Conservation (phyloP, 768 basidiomycete genomes). For the Pleurotus cornucopiae region DNA sequence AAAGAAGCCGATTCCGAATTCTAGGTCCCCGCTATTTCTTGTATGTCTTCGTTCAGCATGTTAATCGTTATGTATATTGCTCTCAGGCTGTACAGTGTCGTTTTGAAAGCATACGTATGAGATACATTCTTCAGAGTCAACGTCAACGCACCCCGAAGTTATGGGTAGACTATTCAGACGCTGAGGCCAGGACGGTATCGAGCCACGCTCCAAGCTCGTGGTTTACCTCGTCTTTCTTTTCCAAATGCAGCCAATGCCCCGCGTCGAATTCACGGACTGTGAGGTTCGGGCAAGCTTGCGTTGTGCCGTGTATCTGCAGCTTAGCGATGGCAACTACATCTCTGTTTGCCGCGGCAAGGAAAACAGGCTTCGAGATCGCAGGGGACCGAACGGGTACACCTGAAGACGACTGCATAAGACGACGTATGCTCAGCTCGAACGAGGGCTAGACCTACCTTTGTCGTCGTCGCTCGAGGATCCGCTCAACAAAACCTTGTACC, state of each 20-base stretch:
- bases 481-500: constrained; percentile 29
- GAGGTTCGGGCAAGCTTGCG: constrained; percentile 19
- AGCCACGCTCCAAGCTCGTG: constrained; percentile 21
- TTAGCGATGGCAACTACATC: constrained; percentile 25
- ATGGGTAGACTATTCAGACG: too few species aligned
- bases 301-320: constrained; percentile 9
- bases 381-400: constrained; percentile 19
- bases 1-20: constrained; percentile 20
- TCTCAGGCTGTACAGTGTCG: too few species aligned
- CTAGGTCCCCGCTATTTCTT: too few species aligned
- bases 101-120: too few species aligned
- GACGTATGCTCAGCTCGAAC: neutral
- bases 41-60: too few species aligned
- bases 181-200: neutral
- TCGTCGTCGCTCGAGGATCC: constrained; percentile 27
- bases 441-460: constrained; percentile 20
- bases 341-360: constrained; percentile 25
- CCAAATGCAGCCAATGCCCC: constrained; percentile 36
- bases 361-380: constrained; percentile 27
- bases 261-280: constrained; percentile 32
- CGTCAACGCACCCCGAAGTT: too few species aligned
- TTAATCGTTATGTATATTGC: too few species aligned
- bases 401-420: neutral
- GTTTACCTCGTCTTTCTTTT: constrained; percentile 27
- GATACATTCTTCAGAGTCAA: too few species aligned